Evolutionary conservation across 1,284 basidiomycete species (phyloP).

Genomic region (Boletus mariae): DNA sequence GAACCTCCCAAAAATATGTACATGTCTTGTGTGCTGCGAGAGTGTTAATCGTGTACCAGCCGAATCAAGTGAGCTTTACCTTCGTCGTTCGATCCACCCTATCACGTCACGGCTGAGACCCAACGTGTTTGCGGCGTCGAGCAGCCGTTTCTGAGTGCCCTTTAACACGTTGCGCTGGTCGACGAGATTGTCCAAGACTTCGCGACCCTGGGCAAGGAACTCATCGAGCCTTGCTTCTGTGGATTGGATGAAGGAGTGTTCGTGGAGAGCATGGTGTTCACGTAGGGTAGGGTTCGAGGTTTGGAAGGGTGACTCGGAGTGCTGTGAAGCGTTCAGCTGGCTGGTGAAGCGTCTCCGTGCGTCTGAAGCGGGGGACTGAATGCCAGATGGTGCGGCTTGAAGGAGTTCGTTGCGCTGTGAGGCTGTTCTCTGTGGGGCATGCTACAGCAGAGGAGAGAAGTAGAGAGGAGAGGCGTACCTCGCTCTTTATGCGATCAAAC

Average conservation of each 20-base stretch:
- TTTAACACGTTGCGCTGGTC: slow-evolving; percentile 91
- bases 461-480: slow-evolving; percentile 30
- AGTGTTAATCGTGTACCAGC: slow-evolving; percentile 10
- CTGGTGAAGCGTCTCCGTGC: slow-evolving; percentile 54
- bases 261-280: slow-evolving; percentile 76
- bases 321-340: slow-evolving; percentile 34
- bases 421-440: slow-evolving; percentile 46
- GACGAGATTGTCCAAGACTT: slow-evolving; percentile 84
- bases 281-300: slow-evolving; percentile 52
- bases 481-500: slow-evolving; percentile 65
- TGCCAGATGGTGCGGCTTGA: slow-evolving; percentile 44
- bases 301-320: slow-evolving; percentile 74
- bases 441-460: neutral
- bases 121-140: slow-evolving; percentile 89
- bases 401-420: slow-evolving; percentile 61
- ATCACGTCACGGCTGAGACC: slow-evolving; percentile 91
- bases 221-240: slow-evolving; percentile 81
- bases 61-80: slow-evolving; percentile 40
- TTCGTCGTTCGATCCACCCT: slow-evolving; percentile 90
- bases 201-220: slow-evolving; percentile 86
- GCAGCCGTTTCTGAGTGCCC: slow-evolving; percentile 78
- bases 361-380: slow-evolving; percentile 49
- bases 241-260: slow-evolving; percentile 83
- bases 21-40: slow-evolving; percentile 80
- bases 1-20: slow-evolving; percentile 86